These are phyloP conservation scores for Hypoxylon sp. DNA, from an alignment of 2,329 filamentous ascomycete species.

Conservation along the genomic window DNA sequence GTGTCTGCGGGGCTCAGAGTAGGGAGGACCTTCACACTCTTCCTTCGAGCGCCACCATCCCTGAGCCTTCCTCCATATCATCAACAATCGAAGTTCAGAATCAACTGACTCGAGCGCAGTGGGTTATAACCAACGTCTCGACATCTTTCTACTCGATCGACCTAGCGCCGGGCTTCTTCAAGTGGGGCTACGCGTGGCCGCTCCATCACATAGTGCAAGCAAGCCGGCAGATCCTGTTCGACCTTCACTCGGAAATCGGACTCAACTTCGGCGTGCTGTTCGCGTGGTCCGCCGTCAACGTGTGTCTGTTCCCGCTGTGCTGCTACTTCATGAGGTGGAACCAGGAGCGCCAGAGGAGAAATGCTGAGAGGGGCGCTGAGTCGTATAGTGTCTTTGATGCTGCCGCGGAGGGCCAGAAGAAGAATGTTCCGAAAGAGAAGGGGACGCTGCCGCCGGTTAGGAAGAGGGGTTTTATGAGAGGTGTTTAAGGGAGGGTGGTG, in stretches of 20 bases:
- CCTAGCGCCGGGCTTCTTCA: slow-evolving; percentile 70
- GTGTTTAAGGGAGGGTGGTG: slow-evolving; percentile 36
- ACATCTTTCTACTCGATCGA: slow-evolving; percentile 73
- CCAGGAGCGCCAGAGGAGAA: slow-evolving; percentile 51
- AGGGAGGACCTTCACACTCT: not conserved
- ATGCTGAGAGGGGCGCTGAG: slow-evolving; percentile 48
- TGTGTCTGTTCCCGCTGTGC: slow-evolving; percentile 66
- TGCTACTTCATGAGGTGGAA: slow-evolving; percentile 62
- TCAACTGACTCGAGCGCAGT: slow-evolving; percentile 50
- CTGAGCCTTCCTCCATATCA: not conserved
- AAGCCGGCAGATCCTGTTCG: slow-evolving; percentile 72
- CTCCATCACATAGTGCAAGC: slow-evolving; percentile 74
- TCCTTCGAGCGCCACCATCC: not conserved
- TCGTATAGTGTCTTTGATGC: slow-evolving; percentile 49
- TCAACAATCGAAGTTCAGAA: not conserved
- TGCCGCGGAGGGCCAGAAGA: slow-evolving; percentile 47
- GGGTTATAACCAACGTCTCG: slow-evolving; percentile 76
- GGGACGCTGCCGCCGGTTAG: slow-evolving; percentile 51
- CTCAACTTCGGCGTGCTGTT: slow-evolving; percentile 73
- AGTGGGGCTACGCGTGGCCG: slow-evolving; percentile 75
- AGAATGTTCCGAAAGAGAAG: slow-evolving; percentile 49
- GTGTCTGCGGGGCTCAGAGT: not conserved
- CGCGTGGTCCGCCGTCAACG: slow-evolving; percentile 69
- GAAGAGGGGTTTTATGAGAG: slow-evolving; percentile 55
- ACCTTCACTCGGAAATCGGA: slow-evolving; percentile 69